Percentiles rank a stretch among this genome's conserved stretches.
Evolutionary conservation across 2,329 filamentous ascomycete genomes (phyloP).

Genomic region (Teratosphaeria viscida): DNA sequence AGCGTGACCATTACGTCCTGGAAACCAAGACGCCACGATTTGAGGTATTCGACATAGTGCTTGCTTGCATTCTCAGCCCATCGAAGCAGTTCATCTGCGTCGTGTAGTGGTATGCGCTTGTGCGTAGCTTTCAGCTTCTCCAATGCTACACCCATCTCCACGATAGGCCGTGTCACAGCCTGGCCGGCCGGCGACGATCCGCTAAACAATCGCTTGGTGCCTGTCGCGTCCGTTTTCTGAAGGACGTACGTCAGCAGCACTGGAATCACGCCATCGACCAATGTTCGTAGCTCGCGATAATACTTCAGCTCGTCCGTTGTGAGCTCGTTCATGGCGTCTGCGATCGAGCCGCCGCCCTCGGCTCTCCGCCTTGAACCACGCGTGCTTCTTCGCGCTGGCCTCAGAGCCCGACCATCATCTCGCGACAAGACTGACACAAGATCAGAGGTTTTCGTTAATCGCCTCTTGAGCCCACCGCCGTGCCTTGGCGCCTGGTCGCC

Average conservation of each 20-base stretch:
- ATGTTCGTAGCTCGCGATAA: constrained; percentile 76
- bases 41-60: constrained; percentile 76
- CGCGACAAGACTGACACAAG: constrained; percentile 75
- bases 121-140: constrained; percentile 76
- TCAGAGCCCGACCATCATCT: constrained; percentile 56
- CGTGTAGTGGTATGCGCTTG: constrained; percentile 64
- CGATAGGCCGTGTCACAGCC: constrained; percentile 71
- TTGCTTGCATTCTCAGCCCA: constrained; percentile 74
- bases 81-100: constrained; percentile 59
- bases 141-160: constrained; percentile 84
- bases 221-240: constrained; percentile 51
- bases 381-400: constrained; percentile 62
- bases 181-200: constrained; percentile 40
- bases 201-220: constrained; percentile 16
- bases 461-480: constrained; percentile 52
- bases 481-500: constrained; percentile 20
- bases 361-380: constrained; percentile 57
- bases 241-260: constrained; percentile 80
- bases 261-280: constrained; percentile 91
- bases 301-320: constrained; percentile 78
- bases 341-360: constrained; percentile 56
- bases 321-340: constrained; percentile 71
- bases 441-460: constrained; percentile 84
- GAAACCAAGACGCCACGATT: constrained; percentile 85
- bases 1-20: constrained; percentile 91